Conservation (phyloP, 805 yeast genomes). For the Spathaspora passalidarum region DNA sequence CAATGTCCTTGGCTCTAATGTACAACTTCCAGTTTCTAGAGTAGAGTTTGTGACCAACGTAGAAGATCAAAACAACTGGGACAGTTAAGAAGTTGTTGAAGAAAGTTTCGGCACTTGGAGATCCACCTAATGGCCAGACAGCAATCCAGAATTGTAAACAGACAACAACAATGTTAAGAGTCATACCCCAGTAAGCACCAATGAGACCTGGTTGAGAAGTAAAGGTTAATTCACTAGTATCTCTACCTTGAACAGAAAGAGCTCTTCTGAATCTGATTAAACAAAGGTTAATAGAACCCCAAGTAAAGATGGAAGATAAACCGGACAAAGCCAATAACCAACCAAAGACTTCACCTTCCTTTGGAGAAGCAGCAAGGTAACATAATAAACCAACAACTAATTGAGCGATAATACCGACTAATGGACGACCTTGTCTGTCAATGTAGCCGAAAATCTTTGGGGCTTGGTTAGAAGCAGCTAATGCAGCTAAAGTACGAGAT, state of each 20-base stretch:
- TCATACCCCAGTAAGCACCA: conserved; percentile 51
- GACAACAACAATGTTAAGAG: conserved; percentile 47
- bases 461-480: conserved; percentile 62
- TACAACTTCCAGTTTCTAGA: conserved; percentile 22
- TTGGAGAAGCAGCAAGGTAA: conserved; percentile 55
- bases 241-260: conserved; percentile 50
- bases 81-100: conserved; percentile 29
- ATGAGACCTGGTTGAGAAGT: conserved; percentile 47
- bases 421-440: conserved; percentile 66
- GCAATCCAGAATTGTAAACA: conserved; percentile 67
- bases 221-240: conserved; percentile 50
- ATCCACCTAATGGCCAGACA: conserved; percentile 52
- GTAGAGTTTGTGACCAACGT: conserved; percentile 27
- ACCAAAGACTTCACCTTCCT: conserved; percentile 52
- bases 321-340: conserved; percentile 66
- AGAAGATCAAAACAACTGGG: conserved; percentile 26
- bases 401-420: conserved; percentile 51
- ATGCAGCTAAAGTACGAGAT: conserved; percentile 61
- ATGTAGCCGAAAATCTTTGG: conserved; percentile 57
- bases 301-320: conserved; percentile 56
- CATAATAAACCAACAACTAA: conserved; percentile 57
- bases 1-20: conserved; percentile 26
- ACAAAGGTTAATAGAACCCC: conserved; percentile 57
- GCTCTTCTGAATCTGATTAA: conserved; percentile 62
- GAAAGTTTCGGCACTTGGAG: conserved; percentile 26